Conservation (phyloP, 352 stramenopile genomes). For the Phytophthora sp. region DNA sequence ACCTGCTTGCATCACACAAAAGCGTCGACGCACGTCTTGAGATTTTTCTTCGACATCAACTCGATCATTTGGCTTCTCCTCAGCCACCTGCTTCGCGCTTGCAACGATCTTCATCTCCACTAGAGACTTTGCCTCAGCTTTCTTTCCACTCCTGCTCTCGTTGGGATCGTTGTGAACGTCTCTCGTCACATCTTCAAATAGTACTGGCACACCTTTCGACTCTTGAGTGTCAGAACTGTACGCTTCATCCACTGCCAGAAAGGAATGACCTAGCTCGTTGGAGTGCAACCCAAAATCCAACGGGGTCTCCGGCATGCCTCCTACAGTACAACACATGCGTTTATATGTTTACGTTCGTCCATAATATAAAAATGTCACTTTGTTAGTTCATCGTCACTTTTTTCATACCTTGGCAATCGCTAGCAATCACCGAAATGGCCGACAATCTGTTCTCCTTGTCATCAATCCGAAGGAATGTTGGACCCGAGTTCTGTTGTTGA, state of each 20-base stretch:
- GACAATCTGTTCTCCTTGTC: neutral
- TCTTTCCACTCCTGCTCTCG: neutral
- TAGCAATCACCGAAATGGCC: neutral
- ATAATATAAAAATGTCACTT: neutral
- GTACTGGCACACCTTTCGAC: slow-evolving; percentile 9
- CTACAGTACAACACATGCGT: neutral
- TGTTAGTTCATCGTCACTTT: neutral
- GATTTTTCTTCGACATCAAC: slow-evolving; percentile 16
- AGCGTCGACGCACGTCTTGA: slow-evolving; percentile 18
- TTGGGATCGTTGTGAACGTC: slow-evolving; percentile 10
- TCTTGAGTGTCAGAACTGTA: slow-evolving; percentile 23
- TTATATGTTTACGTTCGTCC: neutral
- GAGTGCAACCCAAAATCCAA: neutral
- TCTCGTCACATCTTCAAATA: neutral
- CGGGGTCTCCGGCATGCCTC: slow-evolving; percentile 6
- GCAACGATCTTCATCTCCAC: neutral
- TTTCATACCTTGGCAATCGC: slow-evolving; percentile 11
- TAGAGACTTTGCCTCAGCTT: slow-evolving; percentile 11
- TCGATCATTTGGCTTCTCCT: slow-evolving; percentile 1
- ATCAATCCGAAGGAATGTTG: slow-evolving; percentile 9
- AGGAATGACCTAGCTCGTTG: slow-evolving; percentile 11
- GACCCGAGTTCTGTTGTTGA: neutral
- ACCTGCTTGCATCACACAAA: slow-evolving; percentile 24
- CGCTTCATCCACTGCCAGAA: slow-evolving; percentile 10
- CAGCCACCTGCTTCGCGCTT: neutral